These are phyloP conservation scores for Priceomyces haplophilus DNA, from an alignment of 805 yeast species.

Conservation along the genomic window DNA sequence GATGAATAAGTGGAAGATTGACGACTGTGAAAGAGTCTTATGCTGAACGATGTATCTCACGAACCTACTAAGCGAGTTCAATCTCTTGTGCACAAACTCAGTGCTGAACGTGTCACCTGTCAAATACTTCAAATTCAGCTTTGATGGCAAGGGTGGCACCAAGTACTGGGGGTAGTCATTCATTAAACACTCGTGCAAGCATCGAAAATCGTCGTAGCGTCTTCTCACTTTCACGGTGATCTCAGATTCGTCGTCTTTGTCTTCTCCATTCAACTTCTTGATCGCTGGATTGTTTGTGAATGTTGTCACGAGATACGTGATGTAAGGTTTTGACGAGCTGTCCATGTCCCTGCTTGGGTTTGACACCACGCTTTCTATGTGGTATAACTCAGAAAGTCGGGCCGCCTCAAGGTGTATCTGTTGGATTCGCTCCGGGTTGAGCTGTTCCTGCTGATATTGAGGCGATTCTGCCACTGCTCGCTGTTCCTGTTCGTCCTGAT, in stretches of 20 bases:
- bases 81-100: constrained; percentile 79
- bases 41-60: constrained; percentile 70
- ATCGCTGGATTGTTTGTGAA: constrained; percentile 61
- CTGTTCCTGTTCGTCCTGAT: neutral
- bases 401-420: constrained; percentile 1
- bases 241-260: constrained; percentile 14
- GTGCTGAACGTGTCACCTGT: constrained; percentile 90
- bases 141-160: constrained; percentile 92
- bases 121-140: constrained; percentile 83
- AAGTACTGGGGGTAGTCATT: constrained; percentile 83
- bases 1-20: constrained; percentile 66
- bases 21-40: constrained; percentile 66
- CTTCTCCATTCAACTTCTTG: constrained; percentile 22
- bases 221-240: constrained; percentile 57
- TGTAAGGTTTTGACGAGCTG: constrained; percentile 66
- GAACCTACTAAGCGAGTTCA: constrained; percentile 76
- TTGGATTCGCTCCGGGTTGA: neutral
- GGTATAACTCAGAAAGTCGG: constrained; percentile 14
- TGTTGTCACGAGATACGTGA: constrained; percentile 67
- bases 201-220: constrained; percentile 83
- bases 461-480: neutral
- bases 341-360: constrained; percentile 71
- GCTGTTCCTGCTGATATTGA: neutral
- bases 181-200: constrained; percentile 67
- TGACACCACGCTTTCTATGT: constrained; percentile 39